Conservation (phyloP, 2,329 filamentous ascomycete species). For the Diplodia seriata region DNA sequence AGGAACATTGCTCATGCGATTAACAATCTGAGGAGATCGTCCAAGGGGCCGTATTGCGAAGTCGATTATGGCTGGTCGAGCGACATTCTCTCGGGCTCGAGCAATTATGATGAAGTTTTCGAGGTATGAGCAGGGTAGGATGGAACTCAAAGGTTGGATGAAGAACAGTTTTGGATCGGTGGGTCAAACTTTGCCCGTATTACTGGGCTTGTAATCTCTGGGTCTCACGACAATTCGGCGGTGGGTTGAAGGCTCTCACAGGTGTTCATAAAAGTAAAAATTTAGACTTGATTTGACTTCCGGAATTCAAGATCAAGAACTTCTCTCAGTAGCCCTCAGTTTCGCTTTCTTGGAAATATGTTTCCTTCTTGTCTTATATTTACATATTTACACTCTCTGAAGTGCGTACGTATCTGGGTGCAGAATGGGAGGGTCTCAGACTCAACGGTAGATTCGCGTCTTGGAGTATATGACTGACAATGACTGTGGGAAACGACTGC, state of each 20-base stretch:
- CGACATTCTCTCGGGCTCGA: not conserved
- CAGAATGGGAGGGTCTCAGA: too few relatives aligned
- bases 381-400: not conserved
- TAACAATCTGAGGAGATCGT: conserved; percentile 39
- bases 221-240: not conserved
- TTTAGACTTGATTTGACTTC: not conserved
- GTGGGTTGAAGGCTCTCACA: not conserved
- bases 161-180: not conserved
- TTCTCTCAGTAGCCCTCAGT: not conserved
- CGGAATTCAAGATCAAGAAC: not conserved
- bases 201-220: not conserved
- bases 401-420: too few relatives aligned
- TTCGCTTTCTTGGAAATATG: not conserved
- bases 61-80: conserved; percentile 48
- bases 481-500: too few relatives aligned
- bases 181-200: not conserved
- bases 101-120: not conserved
- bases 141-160: not conserved
- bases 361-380: not conserved
- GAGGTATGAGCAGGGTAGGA: not conserved
- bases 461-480: too few relatives aligned
- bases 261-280: not conserved
- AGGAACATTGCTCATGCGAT: conserved; percentile 44
- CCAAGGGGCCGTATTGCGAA: conserved; percentile 42
- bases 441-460: too few relatives aligned